Base-by-base conservation (phyloP, 495 filamentous ascomycete genomes). In the Lichenothelia convexa region DNA sequence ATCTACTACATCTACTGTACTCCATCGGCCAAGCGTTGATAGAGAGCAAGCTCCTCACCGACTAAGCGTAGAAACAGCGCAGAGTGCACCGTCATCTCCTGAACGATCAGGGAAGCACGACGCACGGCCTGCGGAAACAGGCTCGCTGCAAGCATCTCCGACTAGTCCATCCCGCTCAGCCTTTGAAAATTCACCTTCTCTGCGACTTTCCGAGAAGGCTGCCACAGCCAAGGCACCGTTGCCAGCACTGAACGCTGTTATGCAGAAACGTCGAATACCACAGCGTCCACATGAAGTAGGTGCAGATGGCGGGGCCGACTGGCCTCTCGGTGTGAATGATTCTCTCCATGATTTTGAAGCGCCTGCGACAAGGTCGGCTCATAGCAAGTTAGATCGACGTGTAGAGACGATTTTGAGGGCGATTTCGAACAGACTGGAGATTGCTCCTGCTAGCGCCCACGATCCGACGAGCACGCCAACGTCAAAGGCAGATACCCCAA, bases 381-480 rank as follows among this genome's bases (percentile, higher is more conserved):
- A 78, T 26, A 75, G 79, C 39, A 71, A 78, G 24, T 64, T 97
- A 3, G 83, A 92, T 46, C 71, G 79, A 35, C 82, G 86, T 42
- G 85, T 97, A 32, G 79, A 70, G 51, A 74, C 78, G 15, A 80
- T 97, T 32, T 65, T 97, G 6, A 72, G 75, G 31, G 73, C 66
- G 7, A 73, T 97, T 21, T 82, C 85, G 22, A 73, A 78, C 13
- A 71, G 70, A 24, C n/a, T n/a, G n/a, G n/a, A n/a, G n/a, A 91
- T 97, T 42, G 75, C 73, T 30, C 66, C 94, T 23, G 72, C 70
- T 4, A 67, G 71, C 13, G 64, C 64, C 8, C 57, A 64, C 34
- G 49, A 59, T 39, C 45, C 57, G 34, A n/a, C n/a, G n/a, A n/a
- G n/a, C n/a, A n/a, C n/a, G n/a, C n/a, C n/a, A n/a, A n/a, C n/a